phyloP scores from a whole-genome alignment of 2,329 filamentous ascomycete genomes.

The Rhynchosporium secalis region DNA sequence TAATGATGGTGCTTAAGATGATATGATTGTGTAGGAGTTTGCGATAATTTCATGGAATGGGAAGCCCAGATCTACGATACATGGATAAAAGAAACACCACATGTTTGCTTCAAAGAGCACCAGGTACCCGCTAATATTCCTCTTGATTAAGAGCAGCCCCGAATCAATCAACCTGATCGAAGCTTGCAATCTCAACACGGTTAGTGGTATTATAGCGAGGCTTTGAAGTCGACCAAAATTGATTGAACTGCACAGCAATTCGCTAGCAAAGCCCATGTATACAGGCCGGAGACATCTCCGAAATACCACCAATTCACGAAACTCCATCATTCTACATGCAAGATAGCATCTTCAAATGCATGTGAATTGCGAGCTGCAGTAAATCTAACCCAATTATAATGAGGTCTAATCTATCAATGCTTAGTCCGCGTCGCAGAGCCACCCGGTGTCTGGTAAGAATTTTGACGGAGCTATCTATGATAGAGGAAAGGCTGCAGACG shows the following conservation, averaged over 20 bases:
- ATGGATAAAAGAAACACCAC: too few species aligned
- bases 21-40: too few species aligned
- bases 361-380: neutral
- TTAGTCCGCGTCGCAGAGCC: neutral
- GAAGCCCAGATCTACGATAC: too few species aligned
- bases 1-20: too few species aligned
- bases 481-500: conserved; percentile 30
- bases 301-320: neutral
- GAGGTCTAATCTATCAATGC: neutral
- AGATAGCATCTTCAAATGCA: neutral
- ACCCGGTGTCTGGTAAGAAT: neutral
- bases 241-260: neutral
- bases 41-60: too few species aligned
- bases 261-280: too few species aligned
- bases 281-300: neutral
- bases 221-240: neutral
- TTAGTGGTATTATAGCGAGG: neutral
- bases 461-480: conserved; percentile 1
- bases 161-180: neutral
- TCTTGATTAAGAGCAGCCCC: neutral
- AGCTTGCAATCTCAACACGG: neutral
- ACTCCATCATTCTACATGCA: neutral
- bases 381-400: neutral
- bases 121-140: too few species aligned
- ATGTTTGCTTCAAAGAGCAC: too few species aligned